A percentile compares a stretch with the other conserved stretches of the same genome.
Evolutionary conservation across 176 grass and related monocot species (phyloP).

Genomic region (Pharus latifolius): DNA sequence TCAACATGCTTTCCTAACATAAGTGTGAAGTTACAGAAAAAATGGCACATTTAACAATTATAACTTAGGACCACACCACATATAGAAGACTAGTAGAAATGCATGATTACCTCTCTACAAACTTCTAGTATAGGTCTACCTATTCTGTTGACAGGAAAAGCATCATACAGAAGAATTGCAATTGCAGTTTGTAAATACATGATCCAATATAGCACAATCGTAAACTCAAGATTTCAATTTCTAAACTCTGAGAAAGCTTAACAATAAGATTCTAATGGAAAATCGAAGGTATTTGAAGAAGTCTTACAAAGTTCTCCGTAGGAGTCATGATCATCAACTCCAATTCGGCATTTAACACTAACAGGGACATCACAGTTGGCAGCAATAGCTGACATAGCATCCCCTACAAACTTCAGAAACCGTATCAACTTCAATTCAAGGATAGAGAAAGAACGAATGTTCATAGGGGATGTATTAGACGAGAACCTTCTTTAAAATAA

Average conservation of each 20-base stretch:
- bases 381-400: slow-evolving; percentile 91
- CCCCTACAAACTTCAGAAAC: slow-evolving; percentile 72
- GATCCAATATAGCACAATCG: background rate
- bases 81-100: too few relatives aligned
- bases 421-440: slow-evolving; percentile 19
- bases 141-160: background rate
- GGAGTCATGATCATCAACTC: slow-evolving; percentile 82
- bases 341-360: slow-evolving; percentile 95
- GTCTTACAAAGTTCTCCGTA: slow-evolving; percentile 84
- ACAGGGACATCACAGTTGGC: slow-evolving; percentile 72
- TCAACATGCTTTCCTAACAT: background rate
- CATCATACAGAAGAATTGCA: too few relatives aligned
- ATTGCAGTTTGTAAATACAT: background rate
- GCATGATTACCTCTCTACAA: background rate
- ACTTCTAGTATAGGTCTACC: background rate
- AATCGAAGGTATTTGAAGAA: slow-evolving; percentile 12
- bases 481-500: too few relatives aligned
- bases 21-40: too few relatives aligned
- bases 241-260: background rate
- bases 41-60: too few relatives aligned
- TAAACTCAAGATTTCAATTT: background rate
- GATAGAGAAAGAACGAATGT: background rate
- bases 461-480: too few relatives aligned
- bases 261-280: background rate
- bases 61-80: too few relatives aligned